Evolutionary conservation across 2,329 filamentous ascomycete species (phyloP).

Genomic region (Apiospora hydei): DNA sequence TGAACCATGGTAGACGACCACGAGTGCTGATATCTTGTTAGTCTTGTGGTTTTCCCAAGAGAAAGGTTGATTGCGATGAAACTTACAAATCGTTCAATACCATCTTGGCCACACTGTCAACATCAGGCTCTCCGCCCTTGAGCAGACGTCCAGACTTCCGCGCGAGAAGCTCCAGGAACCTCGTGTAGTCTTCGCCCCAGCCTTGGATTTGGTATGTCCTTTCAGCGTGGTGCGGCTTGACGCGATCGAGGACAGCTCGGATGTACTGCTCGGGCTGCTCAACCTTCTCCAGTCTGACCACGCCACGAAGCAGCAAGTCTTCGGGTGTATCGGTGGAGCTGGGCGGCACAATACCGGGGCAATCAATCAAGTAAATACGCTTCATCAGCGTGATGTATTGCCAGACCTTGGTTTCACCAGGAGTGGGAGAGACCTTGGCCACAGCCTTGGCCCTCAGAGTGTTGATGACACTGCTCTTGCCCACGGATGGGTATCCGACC

Average conservation of each 20-base stretch:
- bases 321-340: slow-evolving; percentile 47
- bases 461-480: slow-evolving; percentile 98
- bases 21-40: slow-evolving; percentile 59
- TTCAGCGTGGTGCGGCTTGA: slow-evolving; percentile 88
- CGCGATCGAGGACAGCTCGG: slow-evolving; percentile 77
- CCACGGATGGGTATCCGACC: slow-evolving; percentile 88
- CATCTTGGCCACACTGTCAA: slow-evolving; percentile 96
- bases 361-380: slow-evolving; percentile 12
- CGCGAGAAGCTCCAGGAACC: slow-evolving; percentile 87
- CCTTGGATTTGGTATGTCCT: slow-evolving; percentile 89
- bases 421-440: slow-evolving; percentile 59
- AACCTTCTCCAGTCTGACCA: slow-evolving; percentile 94
- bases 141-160: slow-evolving; percentile 86
- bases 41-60: not conserved
- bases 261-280: slow-evolving; percentile 98
- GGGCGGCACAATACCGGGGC: slow-evolving; percentile 76
- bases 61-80: not conserved
- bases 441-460: slow-evolving; percentile 87
- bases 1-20: slow-evolving; percentile 97
- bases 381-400: slow-evolving; percentile 92
- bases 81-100: slow-evolving; percentile 85
- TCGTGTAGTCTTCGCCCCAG: slow-evolving; percentile 76
- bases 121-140: slow-evolving; percentile 91
- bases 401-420: slow-evolving; percentile 97
- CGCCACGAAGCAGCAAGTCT: slow-evolving; percentile 88